phyloP scores from a whole-genome alignment of 352 stramenopile genomes.

The Phytophthora sansomeana region DNA sequence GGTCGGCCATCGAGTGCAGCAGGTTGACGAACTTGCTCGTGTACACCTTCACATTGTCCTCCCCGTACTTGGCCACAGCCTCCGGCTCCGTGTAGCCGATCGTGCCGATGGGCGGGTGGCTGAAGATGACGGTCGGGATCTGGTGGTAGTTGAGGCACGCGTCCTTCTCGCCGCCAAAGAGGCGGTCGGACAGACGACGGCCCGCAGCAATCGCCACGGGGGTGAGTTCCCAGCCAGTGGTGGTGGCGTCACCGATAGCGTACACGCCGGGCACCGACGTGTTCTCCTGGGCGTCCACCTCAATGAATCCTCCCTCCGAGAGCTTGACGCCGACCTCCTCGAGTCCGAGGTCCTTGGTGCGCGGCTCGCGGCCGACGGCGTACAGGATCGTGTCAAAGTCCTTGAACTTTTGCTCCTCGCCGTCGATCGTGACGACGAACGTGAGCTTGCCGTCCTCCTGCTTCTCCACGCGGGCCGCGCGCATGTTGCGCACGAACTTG shows the following conservation, averaged over 20 bases:
- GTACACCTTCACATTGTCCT: constrained; percentile 96
- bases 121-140: constrained; percentile 98
- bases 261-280: constrained; percentile 90
- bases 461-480: constrained; percentile 84
- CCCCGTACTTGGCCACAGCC: constrained; percentile 92
- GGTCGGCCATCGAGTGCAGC: constrained; percentile 93
- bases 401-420: constrained; percentile 53
- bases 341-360: constrained; percentile 88
- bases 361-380: constrained; percentile 88
- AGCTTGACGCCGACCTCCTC: constrained; percentile 81
- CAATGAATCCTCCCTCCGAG: constrained; percentile 83
- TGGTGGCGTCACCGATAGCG: constrained; percentile 94
- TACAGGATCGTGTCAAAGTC: constrained; percentile 71
- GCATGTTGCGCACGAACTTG: constrained; percentile 62
- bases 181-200: constrained; percentile 88
- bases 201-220: constrained; percentile 91
- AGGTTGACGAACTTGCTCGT: constrained; percentile 96
- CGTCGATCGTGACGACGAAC: constrained; percentile 64
- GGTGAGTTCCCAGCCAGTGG: constrained; percentile 87
- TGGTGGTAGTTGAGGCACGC: constrained; percentile 91
- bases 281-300: constrained; percentile 93
- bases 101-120: constrained; percentile 96
- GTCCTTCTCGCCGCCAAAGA: constrained; percentile 89
- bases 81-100: constrained; percentile 95
- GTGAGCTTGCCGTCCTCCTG: constrained; percentile 86